Evolutionary conservation across 2,329 filamentous ascomycete species (phyloP).

Genomic region (Fusarium sp.): DNA sequence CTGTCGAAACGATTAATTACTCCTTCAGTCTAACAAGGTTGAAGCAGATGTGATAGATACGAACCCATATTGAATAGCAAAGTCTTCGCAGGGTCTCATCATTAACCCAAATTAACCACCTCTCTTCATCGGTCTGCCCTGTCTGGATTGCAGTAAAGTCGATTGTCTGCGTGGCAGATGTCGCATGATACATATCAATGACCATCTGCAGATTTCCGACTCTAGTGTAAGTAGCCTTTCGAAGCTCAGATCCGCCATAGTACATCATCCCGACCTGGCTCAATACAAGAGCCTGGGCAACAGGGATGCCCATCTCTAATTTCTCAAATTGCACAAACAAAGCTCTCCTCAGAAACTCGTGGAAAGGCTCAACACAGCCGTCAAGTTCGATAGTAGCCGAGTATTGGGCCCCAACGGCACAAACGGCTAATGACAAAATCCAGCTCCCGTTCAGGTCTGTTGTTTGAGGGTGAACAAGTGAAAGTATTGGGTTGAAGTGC

Average conservation of each 20-base stretch:
- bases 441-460: constrained; percentile 30
- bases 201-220: constrained; percentile 4
- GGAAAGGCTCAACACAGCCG: constrained; percentile 37
- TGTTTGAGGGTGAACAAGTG: constrained; percentile 46
- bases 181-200: not conserved
- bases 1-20: not conserved
- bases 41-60: rapidly evolving
- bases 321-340: constrained; percentile 13
- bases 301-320: not conserved
- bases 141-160: too few species aligned
- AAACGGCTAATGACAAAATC: constrained; percentile 42
- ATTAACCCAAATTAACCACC: constrained; percentile 15
- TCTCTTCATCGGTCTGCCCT: too few species aligned
- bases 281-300: constrained; percentile 29
- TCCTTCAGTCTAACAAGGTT: not conserved
- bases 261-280: constrained; percentile 29
- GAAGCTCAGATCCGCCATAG: not conserved
- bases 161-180: too few species aligned
- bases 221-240: not conserved
- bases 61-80: constrained; percentile 4
- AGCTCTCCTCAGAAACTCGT: constrained; percentile 43
- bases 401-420: constrained; percentile 45
- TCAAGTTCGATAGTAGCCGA: constrained; percentile 38
- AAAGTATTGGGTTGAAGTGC: constrained; percentile 50
- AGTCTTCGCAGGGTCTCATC: constrained; percentile 24